A percentile compares a stretch with the other conserved stretches of the same genome.
Conservation (phyloP, 2,329 filamentous ascomycete species). For the Sporothrix protearum region DNA sequence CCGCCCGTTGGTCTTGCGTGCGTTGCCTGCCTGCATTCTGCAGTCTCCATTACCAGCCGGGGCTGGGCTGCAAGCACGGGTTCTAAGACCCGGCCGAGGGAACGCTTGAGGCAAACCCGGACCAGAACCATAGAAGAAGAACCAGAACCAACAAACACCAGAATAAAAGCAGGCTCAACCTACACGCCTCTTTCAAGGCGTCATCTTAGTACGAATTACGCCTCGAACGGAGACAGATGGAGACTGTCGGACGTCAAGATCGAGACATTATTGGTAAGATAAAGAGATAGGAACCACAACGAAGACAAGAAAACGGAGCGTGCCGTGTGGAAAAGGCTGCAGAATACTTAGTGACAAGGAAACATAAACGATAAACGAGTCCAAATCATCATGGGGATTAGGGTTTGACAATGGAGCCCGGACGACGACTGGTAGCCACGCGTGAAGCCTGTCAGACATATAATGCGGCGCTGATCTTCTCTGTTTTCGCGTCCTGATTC, state of each 20-base stretch:
- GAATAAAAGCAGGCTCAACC: background rate
- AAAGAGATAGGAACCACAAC: background rate
- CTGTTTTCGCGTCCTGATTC: background rate
- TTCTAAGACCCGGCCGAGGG: background rate
- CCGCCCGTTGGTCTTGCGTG: conserved; percentile 6
- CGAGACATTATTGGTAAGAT: background rate
- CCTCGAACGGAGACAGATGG: background rate
- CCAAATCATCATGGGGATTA: background rate
- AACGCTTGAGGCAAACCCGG: background rate
- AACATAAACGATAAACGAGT: background rate
- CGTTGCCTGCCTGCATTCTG: background rate
- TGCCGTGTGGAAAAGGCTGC: background rate
- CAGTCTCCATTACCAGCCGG: background rate
- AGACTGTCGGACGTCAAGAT: background rate
- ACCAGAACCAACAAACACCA: background rate
- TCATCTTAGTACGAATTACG: conserved; percentile 19
- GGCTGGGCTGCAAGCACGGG: background rate
- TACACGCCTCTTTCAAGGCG: conserved; percentile 4
- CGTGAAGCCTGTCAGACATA: conserved; percentile 6
- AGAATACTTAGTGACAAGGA: background rate
- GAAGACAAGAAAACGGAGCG: background rate
- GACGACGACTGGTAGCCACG: background rate
- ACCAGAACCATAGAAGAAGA: background rate
- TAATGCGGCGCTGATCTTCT: conserved; percentile 13
- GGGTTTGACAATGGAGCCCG: background rate